A percentile compares a stretch with the other conserved stretches of the same genome.
Evolutionary conservation across 805 yeast species (phyloP).

Genomic region (Cyberlindnera euphorbiae): DNA sequence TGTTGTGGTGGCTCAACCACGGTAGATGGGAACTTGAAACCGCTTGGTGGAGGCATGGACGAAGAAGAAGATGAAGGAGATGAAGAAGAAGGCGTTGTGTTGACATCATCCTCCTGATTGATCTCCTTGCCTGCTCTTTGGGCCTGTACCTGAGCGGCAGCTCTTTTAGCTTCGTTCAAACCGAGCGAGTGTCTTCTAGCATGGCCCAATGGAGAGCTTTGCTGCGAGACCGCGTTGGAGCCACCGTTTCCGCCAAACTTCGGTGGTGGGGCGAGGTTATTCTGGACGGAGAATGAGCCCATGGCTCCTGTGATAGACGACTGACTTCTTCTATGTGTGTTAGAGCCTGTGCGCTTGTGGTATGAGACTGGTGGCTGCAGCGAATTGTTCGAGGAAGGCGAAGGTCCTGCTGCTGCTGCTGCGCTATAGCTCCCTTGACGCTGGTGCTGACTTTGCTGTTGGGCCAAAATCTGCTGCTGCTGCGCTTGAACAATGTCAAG

Average conservation of each 20-base stretch:
- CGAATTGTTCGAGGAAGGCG: too few species aligned
- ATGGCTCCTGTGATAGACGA: slow-evolving; percentile 35
- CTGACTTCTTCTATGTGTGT: slow-evolving; percentile 45
- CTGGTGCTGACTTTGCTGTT: slow-evolving; percentile 37
- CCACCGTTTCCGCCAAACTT: slow-evolving; percentile 11
- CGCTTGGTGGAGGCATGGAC: slow-evolving; percentile 29
- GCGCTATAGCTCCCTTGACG: slow-evolving; percentile 9
- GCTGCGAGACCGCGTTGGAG: slow-evolving; percentile 3
- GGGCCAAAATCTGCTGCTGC: slow-evolving; percentile 78
- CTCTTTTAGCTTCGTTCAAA: slow-evolving; percentile 86
- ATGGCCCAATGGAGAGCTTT: slow-evolving; percentile 52
- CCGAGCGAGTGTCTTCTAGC: slow-evolving; percentile 89
- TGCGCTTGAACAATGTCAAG: slow-evolving; percentile 88
- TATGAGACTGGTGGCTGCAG: slow-evolving; percentile 17
- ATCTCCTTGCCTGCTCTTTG: slow-evolving; percentile 44
- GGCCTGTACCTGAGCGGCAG: slow-evolving; percentile 89
- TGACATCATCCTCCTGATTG: slow-evolving; percentile 11
- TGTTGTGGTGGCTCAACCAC: slow-evolving; percentile 29
- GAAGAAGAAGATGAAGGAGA: not conserved
- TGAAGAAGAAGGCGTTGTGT: slow-evolving; percentile 10
- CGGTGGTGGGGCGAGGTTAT: slow-evolving; percentile 26
- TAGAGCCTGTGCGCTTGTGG: slow-evolving; percentile 14
- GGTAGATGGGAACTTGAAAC: slow-evolving; percentile 55
- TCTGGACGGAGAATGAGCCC: slow-evolving; percentile 27
- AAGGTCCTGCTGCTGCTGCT: slow-evolving; percentile 8